A percentile compares a stretch with the other conserved stretches of the same genome.
Evolutionary conservation across 306 rosid genomes (phyloP).

Genomic region (Canavalia gladiata): DNA sequence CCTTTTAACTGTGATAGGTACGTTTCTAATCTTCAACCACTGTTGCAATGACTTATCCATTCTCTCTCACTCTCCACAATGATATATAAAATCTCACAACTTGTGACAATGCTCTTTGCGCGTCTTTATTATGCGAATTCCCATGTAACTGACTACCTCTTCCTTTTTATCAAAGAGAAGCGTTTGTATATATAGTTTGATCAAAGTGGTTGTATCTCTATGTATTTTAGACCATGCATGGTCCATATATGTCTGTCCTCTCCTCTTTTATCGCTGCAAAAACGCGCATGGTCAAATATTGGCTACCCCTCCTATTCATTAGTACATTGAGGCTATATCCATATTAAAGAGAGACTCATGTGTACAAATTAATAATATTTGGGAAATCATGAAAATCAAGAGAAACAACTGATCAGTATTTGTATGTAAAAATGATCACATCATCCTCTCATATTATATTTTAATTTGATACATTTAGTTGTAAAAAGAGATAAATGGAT

Average conservation of each 20-base stretch:
- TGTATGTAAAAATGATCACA: not conserved
- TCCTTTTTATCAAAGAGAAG: not conserved
- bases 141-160: not conserved
- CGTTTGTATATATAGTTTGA: not conserved
- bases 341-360: not conserved
- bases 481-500: conserved; percentile 34
- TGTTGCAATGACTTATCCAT: conserved; percentile 41
- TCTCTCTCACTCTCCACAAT: not conserved
- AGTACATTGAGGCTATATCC: not conserved
- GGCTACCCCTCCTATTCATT: not conserved
- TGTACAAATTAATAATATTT: not conserved
- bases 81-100: conserved; percentile 5
- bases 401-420: not conserved
- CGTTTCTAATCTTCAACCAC: conserved; percentile 46
- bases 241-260: conserved; percentile 7
- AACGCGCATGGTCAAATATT: not conserved
- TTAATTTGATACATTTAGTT: too few relatives aligned
- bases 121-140: not conserved
- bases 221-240: conserved; percentile 24
- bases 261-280: conserved; percentile 3
- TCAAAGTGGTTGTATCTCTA: conserved; percentile 9
- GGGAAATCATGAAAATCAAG: conserved; percentile 34
- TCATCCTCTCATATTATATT: too few relatives aligned
- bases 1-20: conserved; percentile 40
- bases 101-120: not conserved